phyloP scores from a whole-genome alignment of 1,284 basidiomycete genomes.

The Irpex sp. region DNA sequence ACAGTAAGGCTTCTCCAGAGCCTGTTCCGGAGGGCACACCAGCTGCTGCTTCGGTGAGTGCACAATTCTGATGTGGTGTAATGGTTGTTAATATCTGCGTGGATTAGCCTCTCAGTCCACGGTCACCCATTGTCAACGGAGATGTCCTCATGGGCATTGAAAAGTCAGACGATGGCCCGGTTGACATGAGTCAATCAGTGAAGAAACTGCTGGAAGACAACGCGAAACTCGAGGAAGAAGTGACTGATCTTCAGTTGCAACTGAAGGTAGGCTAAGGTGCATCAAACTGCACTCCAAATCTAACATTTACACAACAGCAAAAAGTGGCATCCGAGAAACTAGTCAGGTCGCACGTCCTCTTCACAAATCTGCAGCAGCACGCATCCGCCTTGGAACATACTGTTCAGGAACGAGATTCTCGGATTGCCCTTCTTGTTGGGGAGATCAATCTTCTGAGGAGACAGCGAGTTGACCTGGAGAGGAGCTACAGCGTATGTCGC shows the following conservation, averaged over 20 bases:
- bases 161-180: constrained; percentile 33
- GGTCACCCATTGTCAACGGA: constrained; percentile 15
- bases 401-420: constrained; percentile 10
- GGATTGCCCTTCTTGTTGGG: neutral
- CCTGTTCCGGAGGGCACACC: neutral
- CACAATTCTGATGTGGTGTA: neutral
- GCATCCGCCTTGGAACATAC: constrained; percentile 38
- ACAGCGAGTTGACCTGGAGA: constrained; percentile 38
- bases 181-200: constrained; percentile 40
- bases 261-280: constrained; percentile 35
- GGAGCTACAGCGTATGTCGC: constrained; percentile 37
- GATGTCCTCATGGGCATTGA: constrained; percentile 17
- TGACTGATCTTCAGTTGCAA: constrained; percentile 29
- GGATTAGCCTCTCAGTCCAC: neutral
- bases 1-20: constrained; percentile 8
- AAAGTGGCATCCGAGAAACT: constrained; percentile 41
- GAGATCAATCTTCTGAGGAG: neutral
- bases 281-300: neutral
- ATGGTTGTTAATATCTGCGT: neutral
- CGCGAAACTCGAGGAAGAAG: constrained; percentile 35
- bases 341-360: constrained; percentile 44
- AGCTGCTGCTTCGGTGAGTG: neutral
- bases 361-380: constrained; percentile 45
- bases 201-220: constrained; percentile 43
- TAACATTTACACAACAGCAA: constrained; percentile 31